Evolutionary conservation across 305 asterid genomes (phyloP).

Genomic region (Fraxinus albicans): DNA sequence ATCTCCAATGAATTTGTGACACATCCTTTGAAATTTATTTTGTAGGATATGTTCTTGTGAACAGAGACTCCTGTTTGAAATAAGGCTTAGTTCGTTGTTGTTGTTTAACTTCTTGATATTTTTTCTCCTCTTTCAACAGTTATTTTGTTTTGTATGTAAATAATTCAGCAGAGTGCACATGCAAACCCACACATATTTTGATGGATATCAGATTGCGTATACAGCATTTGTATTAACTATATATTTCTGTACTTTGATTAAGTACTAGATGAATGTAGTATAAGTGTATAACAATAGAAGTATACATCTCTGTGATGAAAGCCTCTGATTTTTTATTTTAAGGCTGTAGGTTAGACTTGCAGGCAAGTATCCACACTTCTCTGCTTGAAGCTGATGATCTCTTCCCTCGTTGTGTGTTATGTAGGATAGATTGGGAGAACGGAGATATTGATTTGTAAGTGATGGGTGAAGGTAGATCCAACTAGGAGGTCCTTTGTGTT

Average conservation of each 20-base stretch:
- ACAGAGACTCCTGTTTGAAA: constrained; percentile 5
- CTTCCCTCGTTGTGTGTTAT: not conserved
- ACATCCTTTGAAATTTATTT: not conserved
- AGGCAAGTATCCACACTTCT: not conserved
- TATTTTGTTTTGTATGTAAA: not conserved
- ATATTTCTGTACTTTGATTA: not conserved
- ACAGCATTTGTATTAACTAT: not conserved
- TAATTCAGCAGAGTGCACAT: not conserved
- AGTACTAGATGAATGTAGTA: not conserved
- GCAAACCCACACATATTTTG: not conserved
- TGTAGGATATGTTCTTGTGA: constrained; percentile 7
- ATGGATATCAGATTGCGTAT: not conserved
- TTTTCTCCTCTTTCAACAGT: not conserved
- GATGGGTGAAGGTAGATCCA: not conserved
- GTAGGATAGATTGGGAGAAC: not conserved
- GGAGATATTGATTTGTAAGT: not conserved
- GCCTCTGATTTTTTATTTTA: not conserved
- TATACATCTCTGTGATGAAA: not conserved
- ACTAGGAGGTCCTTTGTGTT: not conserved
- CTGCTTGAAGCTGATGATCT: not conserved
- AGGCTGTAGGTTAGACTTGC: not conserved
- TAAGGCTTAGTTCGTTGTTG: not conserved
- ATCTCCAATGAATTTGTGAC: constrained; percentile 10
- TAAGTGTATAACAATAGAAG: not conserved
- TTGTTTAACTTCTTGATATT: not conserved